Base-by-base conservation (phyloP, 2,329 filamentous ascomycete species). In the Myrmaecium sp. region DNA sequence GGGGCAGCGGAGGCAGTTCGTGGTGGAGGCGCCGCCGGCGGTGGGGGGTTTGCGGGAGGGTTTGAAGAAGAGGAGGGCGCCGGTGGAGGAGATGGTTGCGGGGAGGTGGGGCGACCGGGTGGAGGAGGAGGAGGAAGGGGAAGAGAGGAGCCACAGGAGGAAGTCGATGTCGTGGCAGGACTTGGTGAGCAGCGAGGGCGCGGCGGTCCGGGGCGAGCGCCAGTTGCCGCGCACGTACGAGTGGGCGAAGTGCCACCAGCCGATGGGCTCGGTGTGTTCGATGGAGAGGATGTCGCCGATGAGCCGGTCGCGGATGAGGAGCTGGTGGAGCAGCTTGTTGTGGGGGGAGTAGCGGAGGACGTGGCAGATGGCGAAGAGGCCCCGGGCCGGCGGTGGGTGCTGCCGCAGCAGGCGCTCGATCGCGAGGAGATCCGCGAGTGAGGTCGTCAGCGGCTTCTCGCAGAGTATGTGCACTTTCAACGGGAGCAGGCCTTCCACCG, bases 91-190 rank as follows among this genome's bases (percentile, higher is more conserved):
- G n/a, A 95, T 64, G 1, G 64, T 68, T 5, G 69, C 63, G 0
- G 86, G 86, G 1, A 86, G 59, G 48, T 94, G 84, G 0, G 76
- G 66, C 9, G 58, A 49, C 5, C 47, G 35, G 15, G 42, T 41
- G 14, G 37, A 35, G 54, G 45, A 39, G 2, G 44, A 41, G 2
- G 58, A 43, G 0, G 64, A 50, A 0, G 81, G 79, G 1, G 79
- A 81, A 44, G 75, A 86, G 7, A 95, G 64, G 24, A 95, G 57
- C 89, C 89, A 98, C 10, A 95, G 60, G 4, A 95, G 56, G 30
- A 95, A 70, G 45, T 98, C 89, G 26, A 98, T 79, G 40, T 98
- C 89, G 43, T 98, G 89, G 40, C 89, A 95, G 32, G 81, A 91
- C 54, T 95, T 98, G 3, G 86, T 93, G 16, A 98, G 63, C 2